Evolutionary conservation across 306 rosid genomes (phyloP), one percentile per base, ranked within the genome.

Genomic region (Lathyrus sativus): DNA sequence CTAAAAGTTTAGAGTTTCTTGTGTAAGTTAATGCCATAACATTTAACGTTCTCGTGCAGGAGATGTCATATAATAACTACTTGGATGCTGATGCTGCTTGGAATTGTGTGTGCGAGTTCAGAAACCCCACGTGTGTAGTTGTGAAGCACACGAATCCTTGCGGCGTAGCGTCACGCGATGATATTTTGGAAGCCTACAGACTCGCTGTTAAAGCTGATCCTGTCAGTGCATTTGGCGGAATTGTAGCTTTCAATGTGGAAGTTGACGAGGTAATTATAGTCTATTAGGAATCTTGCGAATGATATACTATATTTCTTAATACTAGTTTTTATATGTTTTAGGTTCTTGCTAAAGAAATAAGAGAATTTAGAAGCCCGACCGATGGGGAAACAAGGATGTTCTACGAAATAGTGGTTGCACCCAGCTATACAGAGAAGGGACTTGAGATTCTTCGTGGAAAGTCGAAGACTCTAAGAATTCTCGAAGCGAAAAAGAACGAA

Each of bases 71-170:
- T 61, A 93, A 90, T 82, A 93, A 93, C 84, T 86, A 90, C 71
- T 82, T 90, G 83, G 98, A 93, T 62, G 95, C 95, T 33, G 98
- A 93, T 85, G 98, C 93, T 28, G 98, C 96, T 64, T 93, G 98
- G 96, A 93, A 93, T 76, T 90, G 96, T 74, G 96, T 88, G 41
- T 82, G 93, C 24, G 96, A 88, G 85, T 93, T 90, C 65, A 78
- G 31, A 61, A 73, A 80, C 67, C 96, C 96, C 64, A 88, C 96
- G 0, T 93, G 98, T 78, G 98, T 90, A 9, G 75, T 90, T 59
- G 98, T 90, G 65, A 93, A 90, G 84, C 97, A 88, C 71, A 88
- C 98, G 65, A 93, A 93, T 85, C 97, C 97, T 4, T 93, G 98
- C 62, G 95, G 97, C 41, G 98, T 83, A 72, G 96, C 98, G 66